Evolutionary conservation across 2,329 filamentous ascomycete species (phyloP).

Genomic region (Drechslerella coelobrocha): DNA sequence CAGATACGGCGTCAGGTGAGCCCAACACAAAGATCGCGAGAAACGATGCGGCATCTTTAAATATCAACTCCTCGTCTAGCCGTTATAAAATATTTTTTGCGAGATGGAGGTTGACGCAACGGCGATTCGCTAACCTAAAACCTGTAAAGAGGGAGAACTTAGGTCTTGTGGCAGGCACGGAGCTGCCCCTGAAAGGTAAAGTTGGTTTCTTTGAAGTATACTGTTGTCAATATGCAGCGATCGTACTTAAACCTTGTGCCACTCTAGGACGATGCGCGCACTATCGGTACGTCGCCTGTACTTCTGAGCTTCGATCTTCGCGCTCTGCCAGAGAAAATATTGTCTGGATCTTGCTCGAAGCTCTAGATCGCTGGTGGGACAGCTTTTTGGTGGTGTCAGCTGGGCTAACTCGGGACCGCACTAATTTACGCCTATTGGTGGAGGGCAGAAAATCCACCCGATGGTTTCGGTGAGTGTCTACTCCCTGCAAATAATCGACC

Average conservation of each 20-base stretch:
- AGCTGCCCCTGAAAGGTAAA: constrained; percentile 52
- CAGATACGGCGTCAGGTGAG: constrained; percentile 48
- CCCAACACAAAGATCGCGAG: constrained; percentile 30
- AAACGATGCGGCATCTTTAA: constrained; percentile 35
- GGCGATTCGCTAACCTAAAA: constrained; percentile 13
- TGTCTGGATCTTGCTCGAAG: constrained; percentile 44
- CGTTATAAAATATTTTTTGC: background rate
- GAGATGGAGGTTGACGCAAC: constrained; percentile 32
- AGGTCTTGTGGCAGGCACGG: constrained; percentile 51
- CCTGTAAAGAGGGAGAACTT: constrained; percentile 38
- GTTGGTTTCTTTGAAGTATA: constrained; percentile 21
- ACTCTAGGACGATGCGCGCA: constrained; percentile 48
- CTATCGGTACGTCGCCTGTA: constrained; percentile 43
- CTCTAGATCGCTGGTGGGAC: constrained; percentile 27
- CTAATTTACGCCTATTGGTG: constrained; percentile 40
- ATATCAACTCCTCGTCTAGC: constrained; percentile 6
- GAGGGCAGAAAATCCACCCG: constrained; percentile 47
- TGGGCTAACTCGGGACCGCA: constrained; percentile 34
- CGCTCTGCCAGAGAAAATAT: background rate
- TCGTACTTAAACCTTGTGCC: constrained; percentile 38
- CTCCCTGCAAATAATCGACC: constrained; percentile 34
- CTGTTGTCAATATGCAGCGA: background rate
- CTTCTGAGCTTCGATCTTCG: constrained; percentile 20
- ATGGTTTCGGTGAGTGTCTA: constrained; percentile 48
- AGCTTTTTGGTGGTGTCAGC: constrained; percentile 31